Evolutionary conservation across 768 basidiomycete genomes (phyloP).

Genomic region (Boletus huronensis): DNA sequence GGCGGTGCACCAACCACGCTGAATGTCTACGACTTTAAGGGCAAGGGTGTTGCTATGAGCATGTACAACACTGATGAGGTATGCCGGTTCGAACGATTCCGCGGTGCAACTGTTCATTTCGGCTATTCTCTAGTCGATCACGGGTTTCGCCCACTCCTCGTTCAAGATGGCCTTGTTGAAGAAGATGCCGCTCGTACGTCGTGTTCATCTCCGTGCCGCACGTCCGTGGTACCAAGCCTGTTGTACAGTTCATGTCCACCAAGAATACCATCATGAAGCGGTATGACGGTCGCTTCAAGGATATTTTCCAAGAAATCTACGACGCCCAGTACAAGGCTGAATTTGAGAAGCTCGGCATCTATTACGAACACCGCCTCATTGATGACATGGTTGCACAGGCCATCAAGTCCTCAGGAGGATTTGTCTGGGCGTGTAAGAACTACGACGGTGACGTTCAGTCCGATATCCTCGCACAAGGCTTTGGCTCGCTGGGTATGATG

Average conservation of each 20-base stretch:
- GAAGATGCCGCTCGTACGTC: conserved; percentile 68
- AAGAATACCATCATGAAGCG: conserved; percentile 98
- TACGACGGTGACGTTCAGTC: conserved; percentile 87
- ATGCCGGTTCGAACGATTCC: conserved; percentile 7
- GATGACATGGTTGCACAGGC: conserved; percentile 99
- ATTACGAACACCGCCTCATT: conserved; percentile 95
- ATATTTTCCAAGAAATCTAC: conserved; percentile 97
- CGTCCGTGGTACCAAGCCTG: background rate
- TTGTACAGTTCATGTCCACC: conserved; percentile 83
- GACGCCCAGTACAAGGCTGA: conserved; percentile 69
- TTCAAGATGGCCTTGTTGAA: conserved; percentile 93
- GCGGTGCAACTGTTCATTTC: background rate
- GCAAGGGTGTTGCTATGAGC: conserved; percentile 86
- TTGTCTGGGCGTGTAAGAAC: conserved; percentile 73
- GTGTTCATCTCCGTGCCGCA: conserved; percentile 6
- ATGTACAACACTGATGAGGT: conserved; percentile 99
- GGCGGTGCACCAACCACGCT: conserved; percentile 65
- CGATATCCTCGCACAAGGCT: conserved; percentile 97
- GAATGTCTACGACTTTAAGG: conserved; percentile 93
- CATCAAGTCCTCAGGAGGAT: conserved; percentile 94
- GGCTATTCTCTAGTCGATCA: conserved; percentile 60
- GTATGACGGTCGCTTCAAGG: conserved; percentile 99
- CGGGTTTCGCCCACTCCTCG: conserved; percentile 93
- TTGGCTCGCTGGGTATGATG: conserved; percentile 98
- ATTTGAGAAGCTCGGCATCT: conserved; percentile 70